phyloP scores from a whole-genome alignment of 2,329 filamentous ascomycete genomes.

The Pseudocercospora pini-densiflorae region DNA sequence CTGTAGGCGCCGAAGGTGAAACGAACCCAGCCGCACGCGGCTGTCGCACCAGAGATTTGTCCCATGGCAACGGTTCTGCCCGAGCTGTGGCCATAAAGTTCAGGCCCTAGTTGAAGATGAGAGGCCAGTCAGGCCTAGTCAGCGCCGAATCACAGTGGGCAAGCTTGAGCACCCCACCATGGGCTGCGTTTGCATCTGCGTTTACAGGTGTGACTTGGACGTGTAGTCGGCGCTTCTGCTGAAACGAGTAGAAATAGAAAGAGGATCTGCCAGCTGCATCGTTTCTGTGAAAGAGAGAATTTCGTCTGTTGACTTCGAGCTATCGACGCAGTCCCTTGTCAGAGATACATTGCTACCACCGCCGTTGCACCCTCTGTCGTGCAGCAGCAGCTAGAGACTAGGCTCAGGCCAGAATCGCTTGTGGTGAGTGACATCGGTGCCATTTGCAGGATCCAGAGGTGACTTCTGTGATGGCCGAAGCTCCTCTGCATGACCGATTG shows the following conservation, averaged over 20 bases:
- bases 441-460: background rate
- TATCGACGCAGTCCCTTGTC: background rate
- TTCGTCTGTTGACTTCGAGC: background rate
- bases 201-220: background rate
- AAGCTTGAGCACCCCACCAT: background rate
- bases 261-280: background rate
- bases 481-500: slow-evolving; percentile 6
- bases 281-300: background rate
- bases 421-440: slow-evolving; percentile 8
- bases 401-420: slow-evolving; percentile 1
- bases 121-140: background rate
- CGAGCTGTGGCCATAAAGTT: slow-evolving; percentile 1
- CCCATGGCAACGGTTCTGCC: background rate
- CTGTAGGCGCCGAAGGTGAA: slow-evolving; percentile 19
- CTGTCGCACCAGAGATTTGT: slow-evolving; percentile 2
- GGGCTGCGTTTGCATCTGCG: slow-evolving; percentile 5
- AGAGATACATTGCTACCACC: background rate
- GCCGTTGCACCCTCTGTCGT: slow-evolving; percentile 1
- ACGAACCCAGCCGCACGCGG: background rate
- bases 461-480: background rate
- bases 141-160: background rate
- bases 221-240: slow-evolving; percentile 5
- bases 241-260: background rate
- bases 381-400: slow-evolving; percentile 1
- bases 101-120: background rate